Evolutionary conservation across 768 basidiomycete genomes (phyloP).

Genomic region (Xerocomellus amylosporus): DNA sequence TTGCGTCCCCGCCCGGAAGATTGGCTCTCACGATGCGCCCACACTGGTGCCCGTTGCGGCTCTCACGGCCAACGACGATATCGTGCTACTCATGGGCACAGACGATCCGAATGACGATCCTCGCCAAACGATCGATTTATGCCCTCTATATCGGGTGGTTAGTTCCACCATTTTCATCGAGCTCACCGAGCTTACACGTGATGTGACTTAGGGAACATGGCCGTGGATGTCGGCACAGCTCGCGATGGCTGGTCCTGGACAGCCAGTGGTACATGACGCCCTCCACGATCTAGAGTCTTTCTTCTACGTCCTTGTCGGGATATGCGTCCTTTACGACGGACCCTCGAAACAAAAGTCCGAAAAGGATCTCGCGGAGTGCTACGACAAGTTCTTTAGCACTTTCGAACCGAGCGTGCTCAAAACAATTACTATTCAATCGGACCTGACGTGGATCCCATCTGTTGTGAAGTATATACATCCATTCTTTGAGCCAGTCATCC

Average conservation of each 20-base stretch:
- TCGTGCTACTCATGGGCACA: not conserved
- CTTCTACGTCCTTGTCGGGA: not conserved
- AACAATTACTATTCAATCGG: not conserved
- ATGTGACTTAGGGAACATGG: not conserved
- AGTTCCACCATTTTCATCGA: not conserved
- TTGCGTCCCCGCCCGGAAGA: not conserved
- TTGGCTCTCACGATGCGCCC: not conserved
- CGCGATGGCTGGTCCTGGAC: slow-evolving; percentile 2
- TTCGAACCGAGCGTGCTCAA: slow-evolving; percentile 1
- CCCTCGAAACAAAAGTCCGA: not conserved
- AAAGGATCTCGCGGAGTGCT: not conserved
- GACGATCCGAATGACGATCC: not conserved
- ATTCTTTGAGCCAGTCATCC: not conserved
- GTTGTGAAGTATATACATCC: not conserved
- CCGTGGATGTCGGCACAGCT: slow-evolving; percentile 5
- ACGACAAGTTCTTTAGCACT: slow-evolving; percentile 3
- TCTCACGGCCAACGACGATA: not conserved
- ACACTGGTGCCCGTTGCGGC: too few species aligned
- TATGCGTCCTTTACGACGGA: not conserved
- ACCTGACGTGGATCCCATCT: not conserved
- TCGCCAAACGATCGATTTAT: not conserved
- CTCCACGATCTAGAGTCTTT: not conserved
- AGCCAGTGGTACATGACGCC: not conserved
- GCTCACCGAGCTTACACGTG: not conserved
- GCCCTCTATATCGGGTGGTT: not conserved